Percentiles rank a stretch among this genome's conserved stretches.
These are phyloP conservation scores for Centella asiatica DNA, from an alignment of 129 eudicot species.

Conservation along the genomic window DNA sequence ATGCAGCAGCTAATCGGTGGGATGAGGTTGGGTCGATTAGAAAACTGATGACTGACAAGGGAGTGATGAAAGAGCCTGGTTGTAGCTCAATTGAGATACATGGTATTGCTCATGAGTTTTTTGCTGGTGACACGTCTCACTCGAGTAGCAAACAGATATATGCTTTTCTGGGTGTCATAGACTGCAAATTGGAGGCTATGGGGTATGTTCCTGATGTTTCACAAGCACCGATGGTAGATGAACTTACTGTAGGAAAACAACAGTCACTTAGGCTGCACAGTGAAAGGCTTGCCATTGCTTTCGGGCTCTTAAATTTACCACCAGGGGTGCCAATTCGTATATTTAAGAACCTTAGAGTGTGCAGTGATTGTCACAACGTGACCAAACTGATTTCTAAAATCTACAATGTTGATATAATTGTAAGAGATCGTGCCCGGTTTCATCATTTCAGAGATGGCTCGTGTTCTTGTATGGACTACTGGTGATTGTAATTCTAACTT, in stretches of 20 bases:
- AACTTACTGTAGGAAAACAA: conserved; percentile 25
- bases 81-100: conserved; percentile 67
- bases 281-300: conserved; percentile 50
- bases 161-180: conserved; percentile 23
- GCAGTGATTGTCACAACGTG: conserved; percentile 48
- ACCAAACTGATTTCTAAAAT: conserved; percentile 33
- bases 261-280: conserved; percentile 37
- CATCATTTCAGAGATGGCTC: conserved; percentile 43
- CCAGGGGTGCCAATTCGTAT: conserved; percentile 42
- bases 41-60: conserved; percentile 63
- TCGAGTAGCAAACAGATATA: conserved; percentile 31
- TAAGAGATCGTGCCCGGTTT: conserved; percentile 53
- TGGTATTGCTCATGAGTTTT: conserved; percentile 69
- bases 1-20: conserved; percentile 72
- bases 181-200: conserved; percentile 21
- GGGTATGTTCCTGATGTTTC: conserved; percentile 44
- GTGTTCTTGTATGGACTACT: conserved; percentile 44
- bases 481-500: conserved; percentile 22
- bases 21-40: conserved; percentile 67
- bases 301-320: conserved; percentile 28
- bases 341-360: conserved; percentile 47
- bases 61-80: conserved; percentile 77
- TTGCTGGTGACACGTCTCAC: conserved; percentile 73
- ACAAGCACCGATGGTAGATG: conserved; percentile 44
- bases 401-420: conserved; percentile 39